Conservation (phyloP, 495 filamentous ascomycete species). For the Xylaria grammica region DNA sequence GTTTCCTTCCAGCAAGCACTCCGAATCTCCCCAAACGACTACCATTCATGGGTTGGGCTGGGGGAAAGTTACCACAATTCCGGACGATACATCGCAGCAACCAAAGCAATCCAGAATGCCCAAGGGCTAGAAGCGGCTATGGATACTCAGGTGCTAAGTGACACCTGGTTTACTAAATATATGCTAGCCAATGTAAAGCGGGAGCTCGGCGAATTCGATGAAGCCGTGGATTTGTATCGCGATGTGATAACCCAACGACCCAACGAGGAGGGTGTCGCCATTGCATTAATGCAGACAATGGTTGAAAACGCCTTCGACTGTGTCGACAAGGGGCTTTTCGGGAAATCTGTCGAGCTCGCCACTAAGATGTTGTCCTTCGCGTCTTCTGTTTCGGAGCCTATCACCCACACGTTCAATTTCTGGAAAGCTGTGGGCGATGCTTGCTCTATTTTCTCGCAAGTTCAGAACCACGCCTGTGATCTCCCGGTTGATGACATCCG, state of each 20-base stretch:
- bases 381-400: conserved; percentile 36
- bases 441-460: conserved; percentile 77
- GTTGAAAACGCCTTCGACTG: conserved; percentile 79
- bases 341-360: conserved; percentile 73
- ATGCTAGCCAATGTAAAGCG: conserved; percentile 96
- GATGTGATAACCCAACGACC: conserved; percentile 68
- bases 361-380: conserved; percentile 54
- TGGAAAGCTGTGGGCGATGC: conserved; percentile 96
- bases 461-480: conserved; percentile 65
- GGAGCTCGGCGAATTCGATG: conserved; percentile 87
- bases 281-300: conserved; percentile 84
- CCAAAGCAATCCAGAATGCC: conserved; percentile 87
- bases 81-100: conserved; percentile 87
- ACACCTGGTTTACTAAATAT: conserved; percentile 93
- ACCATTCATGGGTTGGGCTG: conserved; percentile 93
- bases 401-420: conserved; percentile 80
- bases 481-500: conserved; percentile 63
- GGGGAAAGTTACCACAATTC: conserved; percentile 96
- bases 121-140: conserved; percentile 67
- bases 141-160: conserved; percentile 47
- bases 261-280: conserved; percentile 81
- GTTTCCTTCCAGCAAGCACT: conserved; percentile 92
- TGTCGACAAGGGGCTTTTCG: conserved; percentile 81
- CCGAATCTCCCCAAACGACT: conserved; percentile 79
- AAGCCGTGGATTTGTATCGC: conserved; percentile 76